These are phyloP conservation scores for Aegilops umbellulata DNA, from an alignment of 176 grass and related monocot genomes.

Conservation along the genomic window DNA sequence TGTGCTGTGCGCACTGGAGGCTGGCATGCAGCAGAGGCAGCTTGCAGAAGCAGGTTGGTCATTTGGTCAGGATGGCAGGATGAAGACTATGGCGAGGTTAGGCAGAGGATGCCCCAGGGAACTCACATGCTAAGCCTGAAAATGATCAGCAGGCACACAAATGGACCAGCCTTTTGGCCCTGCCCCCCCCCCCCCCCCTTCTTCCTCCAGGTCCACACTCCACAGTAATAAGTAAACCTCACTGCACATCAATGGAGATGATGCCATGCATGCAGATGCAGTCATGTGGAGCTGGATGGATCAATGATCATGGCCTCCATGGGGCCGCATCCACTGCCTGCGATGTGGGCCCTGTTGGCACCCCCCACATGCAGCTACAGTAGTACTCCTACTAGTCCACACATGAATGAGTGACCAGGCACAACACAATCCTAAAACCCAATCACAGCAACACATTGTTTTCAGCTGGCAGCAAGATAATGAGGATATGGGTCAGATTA, in stretches of 20 bases:
- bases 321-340: neutral
- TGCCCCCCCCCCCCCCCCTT: neutral
- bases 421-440: constrained; percentile 21
- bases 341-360: constrained; percentile 1
- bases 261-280: neutral
- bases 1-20: neutral
- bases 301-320: neutral
- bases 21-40: neutral
- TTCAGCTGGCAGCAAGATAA: neutral
- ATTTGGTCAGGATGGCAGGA: neutral
- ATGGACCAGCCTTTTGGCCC: neutral
- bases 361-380: constrained; percentile 19
- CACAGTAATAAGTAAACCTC: neutral
- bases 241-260: neutral
- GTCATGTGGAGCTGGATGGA: neutral
- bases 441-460: neutral
- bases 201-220: constrained; percentile 14
- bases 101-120: constrained; percentile 26
- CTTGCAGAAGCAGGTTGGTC: constrained; percentile 28
- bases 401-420: neutral
- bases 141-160: constrained; percentile 21
- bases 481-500: constrained; percentile 10
- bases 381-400: neutral
- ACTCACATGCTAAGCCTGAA: constrained; percentile 42
- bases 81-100: neutral